These are phyloP conservation scores for Ceratocystis cacaofunesta DNA, from an alignment of 2,329 filamentous ascomycete genomes.

Conservation along the genomic window DNA sequence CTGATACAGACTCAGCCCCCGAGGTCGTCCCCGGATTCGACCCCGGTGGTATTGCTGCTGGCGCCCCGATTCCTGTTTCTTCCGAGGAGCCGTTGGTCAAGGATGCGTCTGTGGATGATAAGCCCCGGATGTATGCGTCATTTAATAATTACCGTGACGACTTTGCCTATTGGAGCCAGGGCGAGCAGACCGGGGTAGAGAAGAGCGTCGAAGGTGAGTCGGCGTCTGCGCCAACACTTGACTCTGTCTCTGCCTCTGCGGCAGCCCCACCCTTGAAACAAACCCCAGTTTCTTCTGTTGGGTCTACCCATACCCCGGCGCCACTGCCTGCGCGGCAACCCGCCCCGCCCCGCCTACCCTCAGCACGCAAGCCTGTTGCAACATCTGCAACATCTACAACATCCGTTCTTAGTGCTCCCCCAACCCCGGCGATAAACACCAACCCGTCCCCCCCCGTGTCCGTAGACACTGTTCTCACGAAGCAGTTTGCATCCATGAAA, in stretches of 20 bases:
- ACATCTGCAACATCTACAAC: background rate
- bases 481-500: background rate
- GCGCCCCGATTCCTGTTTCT: constrained; percentile 5
- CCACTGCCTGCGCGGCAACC: background rate
- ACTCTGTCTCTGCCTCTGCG: background rate
- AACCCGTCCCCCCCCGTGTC: background rate
- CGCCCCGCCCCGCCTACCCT: background rate
- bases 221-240: background rate
- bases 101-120: background rate
- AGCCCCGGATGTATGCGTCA: constrained; percentile 10
- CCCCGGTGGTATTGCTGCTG: background rate
- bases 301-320: background rate
- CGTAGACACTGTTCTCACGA: background rate
- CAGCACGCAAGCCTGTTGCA: background rate
- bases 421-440: background rate
- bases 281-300: background rate
- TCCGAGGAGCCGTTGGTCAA: background rate
- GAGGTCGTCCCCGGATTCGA: background rate
- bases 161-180: constrained; percentile 4
- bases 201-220: background rate
- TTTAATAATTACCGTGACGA: constrained; percentile 14
- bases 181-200: constrained; percentile 7
- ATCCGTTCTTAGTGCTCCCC: no score
- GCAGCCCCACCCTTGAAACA: background rate
- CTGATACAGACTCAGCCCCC: background rate